Base-by-base conservation (phyloP, 2,329 filamentous ascomycete genomes). In the Cytospora piceae region DNA sequence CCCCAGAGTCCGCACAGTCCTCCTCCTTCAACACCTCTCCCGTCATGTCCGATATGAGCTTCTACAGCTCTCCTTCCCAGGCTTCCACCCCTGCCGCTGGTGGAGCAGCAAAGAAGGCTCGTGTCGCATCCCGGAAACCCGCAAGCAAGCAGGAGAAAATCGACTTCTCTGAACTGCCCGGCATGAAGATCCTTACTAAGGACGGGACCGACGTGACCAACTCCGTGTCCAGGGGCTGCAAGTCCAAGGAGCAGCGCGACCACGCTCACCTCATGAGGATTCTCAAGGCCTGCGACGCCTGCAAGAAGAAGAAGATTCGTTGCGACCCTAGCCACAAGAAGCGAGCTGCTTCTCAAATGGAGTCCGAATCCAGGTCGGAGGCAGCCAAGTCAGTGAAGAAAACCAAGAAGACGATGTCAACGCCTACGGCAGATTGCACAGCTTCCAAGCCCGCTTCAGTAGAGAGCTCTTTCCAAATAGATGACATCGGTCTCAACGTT, bases 221-320 rank as follows among this genome's bases (percentile, higher is more conserved):
- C 74, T 82, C 83, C 63, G 85, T 85, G 17, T 86, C 85, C 20
- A 82, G 87, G 49, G 86, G 86, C 39, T 86, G 83, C 74, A 89
- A 89, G 78, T 87, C 87, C 61, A 87, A 87, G 80, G 87, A 89
- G 78, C 87, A 89, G 78, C 82, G 87, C 39, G 86, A 89, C 61
- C 87, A 89, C 72, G 87, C 87, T 7, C 86, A 88, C 70, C 77
- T 89, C 56, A 89, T 90, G 85, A 80, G 87, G 67, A 86, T 87
- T 72, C 85, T 89, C 74, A 88, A 88, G 77, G 87, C 87, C n/a
- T 90, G 87, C 73, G 84, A 87, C 53, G 78, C 80, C 67, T 90
- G 87, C 78, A 79, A 81, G 67, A 81, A 79, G 73, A 89, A 88
- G 82, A 90, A 90, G 82, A 81, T 85, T 51, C 82, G 85, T 55